Base-by-base conservation (phyloP, 768 basidiomycete species). In the Suillus spraguei region DNA sequence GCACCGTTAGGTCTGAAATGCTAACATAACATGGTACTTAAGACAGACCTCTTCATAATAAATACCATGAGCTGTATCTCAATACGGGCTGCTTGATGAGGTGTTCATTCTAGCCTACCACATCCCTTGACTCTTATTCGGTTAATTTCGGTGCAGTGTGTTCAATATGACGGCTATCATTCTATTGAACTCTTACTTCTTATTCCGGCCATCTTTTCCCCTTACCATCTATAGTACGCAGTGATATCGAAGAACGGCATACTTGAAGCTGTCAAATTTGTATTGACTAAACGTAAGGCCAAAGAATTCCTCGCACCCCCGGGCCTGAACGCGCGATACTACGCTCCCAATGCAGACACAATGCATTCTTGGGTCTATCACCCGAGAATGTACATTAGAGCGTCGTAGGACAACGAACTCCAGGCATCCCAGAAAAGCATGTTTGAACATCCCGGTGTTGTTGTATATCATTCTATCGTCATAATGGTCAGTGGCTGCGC, bases 301-400 rank as follows among this genome's bases (percentile, higher is more conserved):
- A 58, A 58, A 20, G 16, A 13, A 16, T 24, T 24, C 24, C 17
- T 24, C 22, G n/a, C 36, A 41, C 35, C 59, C 13, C 17, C n/a
- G 28, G 28, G 28, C 28, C 28, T 61, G 20, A 61, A 61, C 24
- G 60, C 17, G 24, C 16, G 8, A 33, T 28, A 61, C 60, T 58
- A 59, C 17, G 11, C 56, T 6, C 24, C 55, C 16, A 10, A 39
- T 9, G 16, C 24, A 28, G 24, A 16, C 5, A 3, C 36, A 9
- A 10, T 10, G 5, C 4, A 39, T 39, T 10, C 11, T 16, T 56
- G 3, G 7, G 13, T 36, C n/a, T 13, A 8, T 13, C 36, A 1
- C 33, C 13, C 36, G n/a, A 20, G 20, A n/a, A 7, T 38, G 7
- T 35, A 36, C 36, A 8, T 7, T 22, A 22, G 33, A 6, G 35